A percentile compares a stretch with the other conserved stretches of the same genome.
Conservation (phyloP, 2,329 filamentous ascomycete species). For the Coniosporium tulheliwenetii region DNA sequence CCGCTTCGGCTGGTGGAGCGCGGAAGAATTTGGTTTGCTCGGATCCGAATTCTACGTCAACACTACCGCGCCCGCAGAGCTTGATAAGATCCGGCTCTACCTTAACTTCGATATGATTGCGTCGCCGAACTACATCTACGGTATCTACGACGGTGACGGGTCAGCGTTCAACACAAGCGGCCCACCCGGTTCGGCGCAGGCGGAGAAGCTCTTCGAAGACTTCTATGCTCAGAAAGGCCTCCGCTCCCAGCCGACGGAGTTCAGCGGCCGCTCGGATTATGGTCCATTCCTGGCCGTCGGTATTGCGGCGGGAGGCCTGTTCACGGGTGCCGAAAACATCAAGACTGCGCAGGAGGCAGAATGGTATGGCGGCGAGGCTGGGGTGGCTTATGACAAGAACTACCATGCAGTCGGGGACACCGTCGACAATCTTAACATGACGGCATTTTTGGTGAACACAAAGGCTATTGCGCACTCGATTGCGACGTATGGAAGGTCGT, state of each 20-base stretch:
- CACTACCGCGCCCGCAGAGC: conserved; percentile 13
- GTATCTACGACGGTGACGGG: conserved; percentile 43
- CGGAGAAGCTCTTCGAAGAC: conserved; percentile 38
- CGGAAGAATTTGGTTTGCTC: conserved; percentile 20
- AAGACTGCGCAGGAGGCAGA: conserved; percentile 19
- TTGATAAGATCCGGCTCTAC: conserved; percentile 19
- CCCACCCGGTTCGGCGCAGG: conserved; percentile 49
- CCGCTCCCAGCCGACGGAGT: conserved; percentile 15
- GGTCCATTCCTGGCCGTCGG: conserved; percentile 19
- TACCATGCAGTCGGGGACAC: conserved; percentile 21
- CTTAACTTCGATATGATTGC: conserved; percentile 37
- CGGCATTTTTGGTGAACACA: conserved; percentile 21
- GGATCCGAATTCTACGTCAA: conserved; percentile 16
- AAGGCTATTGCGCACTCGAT: conserved; percentile 20
- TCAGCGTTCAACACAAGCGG: conserved; percentile 37
- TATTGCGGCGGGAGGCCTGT: conserved; percentile 19
- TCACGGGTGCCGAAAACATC: conserved; percentile 20
- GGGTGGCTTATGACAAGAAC: conserved; percentile 20
- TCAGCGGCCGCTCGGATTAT: conserved; percentile 23
- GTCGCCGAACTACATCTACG: conserved; percentile 40
- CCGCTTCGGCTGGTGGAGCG: conserved; percentile 22
- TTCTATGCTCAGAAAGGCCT: conserved; percentile 14
- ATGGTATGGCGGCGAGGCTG: conserved; percentile 17
- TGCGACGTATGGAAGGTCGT: conserved; percentile 16
- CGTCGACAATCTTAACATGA: conserved; percentile 16